These are phyloP conservation scores for Silene coronaria DNA, from an alignment of 179 eudicot genomes.

Conservation along the genomic window DNA sequence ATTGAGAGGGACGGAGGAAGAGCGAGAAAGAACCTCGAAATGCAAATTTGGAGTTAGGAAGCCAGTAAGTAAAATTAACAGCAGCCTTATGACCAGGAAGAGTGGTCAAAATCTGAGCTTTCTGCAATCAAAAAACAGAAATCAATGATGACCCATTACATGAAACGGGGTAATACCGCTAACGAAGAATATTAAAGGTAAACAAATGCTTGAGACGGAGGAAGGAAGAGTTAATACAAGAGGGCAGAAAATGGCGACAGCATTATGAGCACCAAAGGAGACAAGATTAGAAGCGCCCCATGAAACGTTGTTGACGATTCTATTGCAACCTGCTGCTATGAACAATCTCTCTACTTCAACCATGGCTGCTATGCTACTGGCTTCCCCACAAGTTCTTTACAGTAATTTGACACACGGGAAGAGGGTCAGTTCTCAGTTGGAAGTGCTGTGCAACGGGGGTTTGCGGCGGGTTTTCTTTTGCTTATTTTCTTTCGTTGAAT, in stretches of 20 bases:
- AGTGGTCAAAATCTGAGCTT: conserved; percentile 69
- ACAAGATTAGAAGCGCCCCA: conserved; percentile 81
- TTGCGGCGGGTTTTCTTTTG: too few relatives aligned
- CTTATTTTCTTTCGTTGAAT: too few relatives aligned
- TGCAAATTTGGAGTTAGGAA: conserved; percentile 67
- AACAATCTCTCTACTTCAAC: conserved; percentile 49
- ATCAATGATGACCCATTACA: background rate
- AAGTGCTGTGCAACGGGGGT: too few relatives aligned
- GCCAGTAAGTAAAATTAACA: conserved; percentile 86
- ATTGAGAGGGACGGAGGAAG: too few relatives aligned
- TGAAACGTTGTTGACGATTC: conserved; percentile 82
- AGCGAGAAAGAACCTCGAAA: conserved; percentile 48
- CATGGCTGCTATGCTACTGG: background rate
- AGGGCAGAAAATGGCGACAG: conserved; percentile 84
- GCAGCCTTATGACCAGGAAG: conserved; percentile 81
- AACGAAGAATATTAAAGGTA: background rate
- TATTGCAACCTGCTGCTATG: conserved; percentile 91
- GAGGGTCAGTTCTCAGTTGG: background rate
- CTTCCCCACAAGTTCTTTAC: background rate
- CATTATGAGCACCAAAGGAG: conserved; percentile 81
- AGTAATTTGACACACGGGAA: too few relatives aligned
- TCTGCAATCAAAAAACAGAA: conserved; percentile 32
- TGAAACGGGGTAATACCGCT: background rate
- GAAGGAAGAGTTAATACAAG: conserved; percentile 30
- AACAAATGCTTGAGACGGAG: too few relatives aligned